Evolutionary conservation across 768 basidiomycete genomes (phyloP).

Genomic region (Exsudoporus frostii): DNA sequence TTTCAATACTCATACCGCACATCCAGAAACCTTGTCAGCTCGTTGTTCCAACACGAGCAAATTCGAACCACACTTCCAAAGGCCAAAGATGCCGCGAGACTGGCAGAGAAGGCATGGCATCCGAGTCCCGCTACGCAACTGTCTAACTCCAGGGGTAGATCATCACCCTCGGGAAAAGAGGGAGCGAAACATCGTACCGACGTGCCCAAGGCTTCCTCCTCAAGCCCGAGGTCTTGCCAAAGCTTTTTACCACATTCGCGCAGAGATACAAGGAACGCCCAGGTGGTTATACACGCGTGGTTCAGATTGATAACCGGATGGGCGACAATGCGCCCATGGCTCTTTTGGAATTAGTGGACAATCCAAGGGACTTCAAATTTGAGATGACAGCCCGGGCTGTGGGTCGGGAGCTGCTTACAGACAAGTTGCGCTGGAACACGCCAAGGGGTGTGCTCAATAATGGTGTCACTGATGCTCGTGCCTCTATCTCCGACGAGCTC

Average conservation of each 20-base stretch:
- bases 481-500: conserved; percentile 50
- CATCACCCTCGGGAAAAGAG: conserved; percentile 90
- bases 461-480: conserved; percentile 44
- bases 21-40: conserved; percentile 86
- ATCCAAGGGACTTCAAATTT: conserved; percentile 81
- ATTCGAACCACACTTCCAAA: conserved; percentile 96
- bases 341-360: conserved; percentile 93
- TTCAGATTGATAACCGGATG: conserved; percentile 82
- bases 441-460: conserved; percentile 48
- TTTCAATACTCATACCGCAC: conserved; percentile 6
- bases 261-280: conserved; percentile 76
- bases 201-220: conserved; percentile 80
- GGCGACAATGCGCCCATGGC: conserved; percentile 95
- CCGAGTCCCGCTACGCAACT: neutral
- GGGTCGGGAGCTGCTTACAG: conserved; percentile 75
- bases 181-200: conserved; percentile 62
- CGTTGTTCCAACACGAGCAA: conserved; percentile 90
- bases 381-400: conserved; percentile 87
- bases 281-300: conserved; percentile 94
- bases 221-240: conserved; percentile 66
- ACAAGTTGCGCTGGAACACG: conserved; percentile 45
- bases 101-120: conserved; percentile 81
- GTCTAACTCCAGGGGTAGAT: conserved; percentile 45
- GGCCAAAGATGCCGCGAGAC: conserved; percentile 84
- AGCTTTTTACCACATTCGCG: conserved; percentile 78